Evolutionary conservation across 192 early-diverging fungal species (phyloP).

Genomic region (Helicostylum pulchrum): DNA sequence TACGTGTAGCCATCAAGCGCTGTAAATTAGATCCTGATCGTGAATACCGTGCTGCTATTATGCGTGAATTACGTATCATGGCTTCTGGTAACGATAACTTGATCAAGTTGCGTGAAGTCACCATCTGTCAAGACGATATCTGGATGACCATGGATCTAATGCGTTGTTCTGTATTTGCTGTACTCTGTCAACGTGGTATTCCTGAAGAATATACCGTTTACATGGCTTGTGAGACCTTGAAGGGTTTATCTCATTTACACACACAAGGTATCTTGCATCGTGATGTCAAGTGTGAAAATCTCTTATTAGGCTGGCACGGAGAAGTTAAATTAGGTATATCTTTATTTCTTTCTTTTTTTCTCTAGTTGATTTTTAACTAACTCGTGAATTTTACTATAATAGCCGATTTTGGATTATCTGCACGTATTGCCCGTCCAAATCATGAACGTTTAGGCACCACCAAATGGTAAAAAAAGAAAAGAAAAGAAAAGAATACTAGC

Average conservation of each 20-base stretch:
- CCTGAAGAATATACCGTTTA: constrained; percentile 41
- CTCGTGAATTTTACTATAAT: background rate
- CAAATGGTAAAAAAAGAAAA: constrained; percentile 35
- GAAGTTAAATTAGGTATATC: constrained; percentile 43
- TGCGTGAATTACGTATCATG: constrained; percentile 42
- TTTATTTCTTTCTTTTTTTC: constrained; percentile 5
- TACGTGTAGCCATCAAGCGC: constrained; percentile 39
- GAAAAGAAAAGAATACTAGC: background rate
- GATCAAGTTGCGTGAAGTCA: constrained; percentile 38
- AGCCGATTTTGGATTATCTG: constrained; percentile 45
- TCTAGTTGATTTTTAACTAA: constrained; percentile 4
- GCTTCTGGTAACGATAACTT: constrained; percentile 33
- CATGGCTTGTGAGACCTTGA: constrained; percentile 38
- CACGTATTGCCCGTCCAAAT: constrained; percentile 27
- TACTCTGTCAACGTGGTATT: constrained; percentile 39
- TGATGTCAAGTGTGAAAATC: constrained; percentile 49
- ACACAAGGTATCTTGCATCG: constrained; percentile 41
- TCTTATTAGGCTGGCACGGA: constrained; percentile 41
- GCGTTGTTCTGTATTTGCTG: constrained; percentile 40
- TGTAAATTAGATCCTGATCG: constrained; percentile 38
- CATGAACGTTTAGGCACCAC: constrained; percentile 40
- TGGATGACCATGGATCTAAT: constrained; percentile 45
- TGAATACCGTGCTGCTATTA: constrained; percentile 41
- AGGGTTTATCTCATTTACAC: constrained; percentile 39
- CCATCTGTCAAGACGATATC: constrained; percentile 32